Base-by-base conservation (phyloP, 2,329 filamentous ascomycete species). In the Diaporthe nobilis region DNA sequence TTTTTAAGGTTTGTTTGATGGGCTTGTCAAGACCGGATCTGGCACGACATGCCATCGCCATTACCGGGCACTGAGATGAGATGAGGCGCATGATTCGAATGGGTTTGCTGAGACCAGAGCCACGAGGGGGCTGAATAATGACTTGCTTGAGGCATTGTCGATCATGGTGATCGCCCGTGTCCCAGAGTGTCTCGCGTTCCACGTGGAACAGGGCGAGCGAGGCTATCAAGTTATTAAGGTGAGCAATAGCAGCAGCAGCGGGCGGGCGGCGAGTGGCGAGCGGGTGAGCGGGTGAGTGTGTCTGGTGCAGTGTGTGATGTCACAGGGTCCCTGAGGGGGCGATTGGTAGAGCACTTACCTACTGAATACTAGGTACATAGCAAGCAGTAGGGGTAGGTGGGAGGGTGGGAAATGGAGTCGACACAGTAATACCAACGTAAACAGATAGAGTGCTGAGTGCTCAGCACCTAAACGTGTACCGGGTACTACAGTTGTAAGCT, bases 1-100 rank as follows among this genome's bases (percentile, higher is more conserved):
- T n/a, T n/a, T 42, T 70, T 70, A 70, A 55, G 49, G 65, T 70
- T 70, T 70, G 65, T 70, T 70, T 70, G 65, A 70, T 70, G 49
- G 65, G 65, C 65, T 70, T 70, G 65, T 70, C 65, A 70, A 42
- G 65, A 70, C 65, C 17, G 65, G 65, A 55, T 55, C 65, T 70
- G 65, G 65, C 65, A 70, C 65, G 65, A 55, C 47, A 70, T 42
- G 34, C 15, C 49, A 70, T 49, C 49, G 65, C 65, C 49, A 34
- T 42, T 70, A 8, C 65, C 49, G 65, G 65, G 65, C 34, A 34
- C 49, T 22, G 65, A 70, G 34, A 70, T 53, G 34, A 51, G 65
- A 70, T 55, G 65, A 70, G 65, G 65, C 65, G 65, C 65, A 70
- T 70, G 47, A 68, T 53, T 68, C 31, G 34, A 68, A 53, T 37